Conservation (phyloP, 768 basidiomycete species). For the Phanerochaete carnosa region DNA sequence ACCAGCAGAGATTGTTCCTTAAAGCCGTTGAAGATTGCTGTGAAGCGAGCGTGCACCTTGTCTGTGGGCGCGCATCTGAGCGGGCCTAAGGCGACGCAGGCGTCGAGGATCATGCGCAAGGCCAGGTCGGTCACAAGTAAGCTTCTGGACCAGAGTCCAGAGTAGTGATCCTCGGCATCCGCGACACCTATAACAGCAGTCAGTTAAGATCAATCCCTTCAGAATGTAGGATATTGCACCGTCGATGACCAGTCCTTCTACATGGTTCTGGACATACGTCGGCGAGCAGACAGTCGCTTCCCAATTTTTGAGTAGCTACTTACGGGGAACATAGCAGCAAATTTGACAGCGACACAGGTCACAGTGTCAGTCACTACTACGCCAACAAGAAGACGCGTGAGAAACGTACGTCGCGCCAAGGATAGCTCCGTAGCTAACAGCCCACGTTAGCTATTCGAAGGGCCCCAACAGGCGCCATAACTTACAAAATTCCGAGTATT, state of each 20-base stretch:
- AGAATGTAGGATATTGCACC: conserved; percentile 7
- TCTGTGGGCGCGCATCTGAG: conserved; percentile 18
- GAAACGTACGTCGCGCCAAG: conserved; percentile 16
- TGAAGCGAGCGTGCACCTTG: conserved; percentile 16
- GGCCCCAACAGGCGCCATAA: not conserved
- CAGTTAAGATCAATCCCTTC: not conserved
- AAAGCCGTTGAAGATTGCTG: conserved; percentile 1
- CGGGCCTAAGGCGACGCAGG: conserved; percentile 19
- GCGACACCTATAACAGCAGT: conserved; percentile 22
- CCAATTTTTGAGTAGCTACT: not conserved
- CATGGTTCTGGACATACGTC: conserved; percentile 18
- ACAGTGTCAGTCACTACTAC: not conserved
- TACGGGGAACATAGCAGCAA: conserved; percentile 28
- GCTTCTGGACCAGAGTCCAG: conserved; percentile 12
- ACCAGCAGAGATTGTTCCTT: conserved; percentile 2
- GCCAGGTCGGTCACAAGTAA: conserved; percentile 12
- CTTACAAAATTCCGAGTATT: conserved; percentile 28
- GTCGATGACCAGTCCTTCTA: conserved; percentile 28
- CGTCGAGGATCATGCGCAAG: conserved; percentile 18
- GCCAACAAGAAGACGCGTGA: not conserved
- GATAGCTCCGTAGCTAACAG: conserved; percentile 17
- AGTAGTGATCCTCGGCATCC: conserved; percentile 23
- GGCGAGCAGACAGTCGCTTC: not conserved
- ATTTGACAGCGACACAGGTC: conserved; percentile 13
- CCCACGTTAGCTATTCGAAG: not conserved